A percentile compares a stretch with the other conserved stretches of the same genome.
phyloP scores from a whole-genome alignment of 2,329 filamentous ascomycete species.

The Pyrenochaeta sp. region DNA sequence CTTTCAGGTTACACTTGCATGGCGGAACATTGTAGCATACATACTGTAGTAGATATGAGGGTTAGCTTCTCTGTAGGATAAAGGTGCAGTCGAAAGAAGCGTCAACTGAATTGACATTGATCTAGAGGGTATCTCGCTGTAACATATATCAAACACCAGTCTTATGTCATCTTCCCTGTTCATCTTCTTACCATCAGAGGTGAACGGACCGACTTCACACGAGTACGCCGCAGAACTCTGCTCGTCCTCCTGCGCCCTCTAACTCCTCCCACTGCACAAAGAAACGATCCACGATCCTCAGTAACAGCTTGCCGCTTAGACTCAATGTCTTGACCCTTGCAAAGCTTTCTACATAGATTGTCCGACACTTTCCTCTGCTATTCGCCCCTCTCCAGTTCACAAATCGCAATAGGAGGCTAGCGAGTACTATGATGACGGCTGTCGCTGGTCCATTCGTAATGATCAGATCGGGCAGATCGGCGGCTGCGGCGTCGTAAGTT shows the following conservation, averaged over 20 bases:
- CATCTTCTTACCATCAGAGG: not conserved
- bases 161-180: not conserved
- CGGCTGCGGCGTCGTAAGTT: constrained; percentile 21
- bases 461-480: constrained; percentile 74
- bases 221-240: constrained; percentile 56
- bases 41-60: constrained; percentile 38
- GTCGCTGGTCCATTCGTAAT: constrained; percentile 90
- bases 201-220: constrained; percentile 25
- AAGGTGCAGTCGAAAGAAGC: not conserved
- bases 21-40: constrained; percentile 16
- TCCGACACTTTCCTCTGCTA: constrained; percentile 67
- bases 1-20: not conserved
- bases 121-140: constrained; percentile 17
- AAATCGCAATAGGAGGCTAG: constrained; percentile 64
- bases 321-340: constrained; percentile 84
- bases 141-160: constrained; percentile 12
- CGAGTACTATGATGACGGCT: constrained; percentile 76
- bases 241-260: constrained; percentile 52
- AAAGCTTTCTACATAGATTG: constrained; percentile 92
- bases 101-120: not conserved
- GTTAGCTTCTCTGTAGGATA: constrained; percentile 11
- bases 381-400: constrained; percentile 52
- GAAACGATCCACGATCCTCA: constrained; percentile 76
- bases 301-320: constrained; percentile 80
- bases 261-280: constrained; percentile 82